Evolutionary conservation across 2,329 filamentous ascomycete species (phyloP).

Genomic region (Colletotrichum tabaci): DNA sequence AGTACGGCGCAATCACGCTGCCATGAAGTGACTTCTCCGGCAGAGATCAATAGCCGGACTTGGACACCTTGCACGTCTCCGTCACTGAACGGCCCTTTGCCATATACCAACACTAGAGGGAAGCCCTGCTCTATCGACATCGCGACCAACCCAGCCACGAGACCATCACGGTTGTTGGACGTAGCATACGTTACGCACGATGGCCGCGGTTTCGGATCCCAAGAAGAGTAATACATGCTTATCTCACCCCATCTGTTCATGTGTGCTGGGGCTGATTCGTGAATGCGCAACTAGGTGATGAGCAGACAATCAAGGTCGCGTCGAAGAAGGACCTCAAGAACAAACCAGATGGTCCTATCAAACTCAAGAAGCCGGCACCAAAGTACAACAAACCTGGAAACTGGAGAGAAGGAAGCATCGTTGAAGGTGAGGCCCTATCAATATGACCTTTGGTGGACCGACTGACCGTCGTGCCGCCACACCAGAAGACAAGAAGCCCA

Average conservation of each 20-base stretch:
- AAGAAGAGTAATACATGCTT: conserved; percentile 37
- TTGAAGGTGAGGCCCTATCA: conserved; percentile 65
- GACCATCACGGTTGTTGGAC: too few species aligned
- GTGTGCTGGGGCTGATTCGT: not conserved
- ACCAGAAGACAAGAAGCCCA: conserved; percentile 70
- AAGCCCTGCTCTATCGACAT: conserved; percentile 8
- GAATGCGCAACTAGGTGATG: conserved; percentile 59
- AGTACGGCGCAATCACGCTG: conserved; percentile 5
- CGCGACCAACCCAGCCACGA: not conserved
- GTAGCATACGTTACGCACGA: not conserved
- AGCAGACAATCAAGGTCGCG: conserved; percentile 74
- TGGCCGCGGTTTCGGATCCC: conserved; percentile 41
- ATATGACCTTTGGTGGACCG: not conserved
- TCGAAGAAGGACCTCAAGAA: conserved; percentile 68
- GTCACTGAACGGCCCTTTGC: conserved; percentile 7
- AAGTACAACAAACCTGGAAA: conserved; percentile 78
- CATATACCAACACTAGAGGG: conserved; percentile 1
- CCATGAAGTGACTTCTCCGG: conserved; percentile 32
- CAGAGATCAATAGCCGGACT: conserved; percentile 23
- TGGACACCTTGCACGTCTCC: conserved; percentile 13
- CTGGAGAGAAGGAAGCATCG: conserved; percentile 77
- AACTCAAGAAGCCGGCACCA: conserved; percentile 74
- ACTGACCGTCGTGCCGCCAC: conserved; percentile 12
- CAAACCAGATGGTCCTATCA: conserved; percentile 65
- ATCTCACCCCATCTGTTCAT: not conserved